Percentiles rank a stretch among this genome's conserved stretches.
These are phyloP conservation scores for Neonectria magnoliae DNA, from an alignment of 2,329 filamentous ascomycete species.

Conservation along the genomic window DNA sequence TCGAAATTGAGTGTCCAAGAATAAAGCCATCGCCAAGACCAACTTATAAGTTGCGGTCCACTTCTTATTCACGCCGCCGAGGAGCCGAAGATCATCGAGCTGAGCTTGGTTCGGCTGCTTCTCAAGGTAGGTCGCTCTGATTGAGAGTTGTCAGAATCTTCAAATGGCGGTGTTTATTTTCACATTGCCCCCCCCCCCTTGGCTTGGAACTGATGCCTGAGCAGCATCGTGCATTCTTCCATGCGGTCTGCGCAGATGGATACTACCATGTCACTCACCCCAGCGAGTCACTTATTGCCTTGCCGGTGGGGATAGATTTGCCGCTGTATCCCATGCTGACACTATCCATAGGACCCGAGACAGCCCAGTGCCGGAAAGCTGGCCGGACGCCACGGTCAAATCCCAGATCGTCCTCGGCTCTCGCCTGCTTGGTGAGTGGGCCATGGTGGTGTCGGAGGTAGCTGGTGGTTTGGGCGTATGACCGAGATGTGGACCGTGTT, in stretches of 20 bases:
- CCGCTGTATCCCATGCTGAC: conserved; percentile 20
- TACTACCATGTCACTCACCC: conserved; percentile 8
- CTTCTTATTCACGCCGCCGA: neutral
- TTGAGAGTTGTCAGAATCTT: neutral
- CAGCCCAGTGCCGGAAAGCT: conserved; percentile 14
- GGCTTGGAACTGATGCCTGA: conserved; percentile 6
- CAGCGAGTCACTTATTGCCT: conserved; percentile 6
- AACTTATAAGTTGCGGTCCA: neutral
- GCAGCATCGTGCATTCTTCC: conserved; percentile 16
- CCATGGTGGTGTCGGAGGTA: conserved; percentile 4
- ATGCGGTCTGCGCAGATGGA: conserved; percentile 18
- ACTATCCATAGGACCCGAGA: conserved; percentile 7
- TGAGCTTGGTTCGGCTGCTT: neutral
- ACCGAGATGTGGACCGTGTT: conserved; percentile 11
- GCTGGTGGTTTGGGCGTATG: conserved; percentile 5
- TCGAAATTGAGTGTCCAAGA: neutral
- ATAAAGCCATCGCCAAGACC: neutral
- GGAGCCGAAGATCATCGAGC: neutral
- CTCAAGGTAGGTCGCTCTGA: neutral
- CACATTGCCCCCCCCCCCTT: neutral
- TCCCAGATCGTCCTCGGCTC: neutral
- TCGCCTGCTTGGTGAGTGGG: conserved; percentile 8
- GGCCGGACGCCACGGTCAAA: conserved; percentile 7
- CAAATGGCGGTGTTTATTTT: conserved; percentile 13
- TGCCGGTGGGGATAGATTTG: conserved; percentile 11